These are phyloP conservation scores for Diversispora epigaea DNA, from an alignment of 192 early-diverging fungal genomes.

Conservation along the genomic window DNA sequence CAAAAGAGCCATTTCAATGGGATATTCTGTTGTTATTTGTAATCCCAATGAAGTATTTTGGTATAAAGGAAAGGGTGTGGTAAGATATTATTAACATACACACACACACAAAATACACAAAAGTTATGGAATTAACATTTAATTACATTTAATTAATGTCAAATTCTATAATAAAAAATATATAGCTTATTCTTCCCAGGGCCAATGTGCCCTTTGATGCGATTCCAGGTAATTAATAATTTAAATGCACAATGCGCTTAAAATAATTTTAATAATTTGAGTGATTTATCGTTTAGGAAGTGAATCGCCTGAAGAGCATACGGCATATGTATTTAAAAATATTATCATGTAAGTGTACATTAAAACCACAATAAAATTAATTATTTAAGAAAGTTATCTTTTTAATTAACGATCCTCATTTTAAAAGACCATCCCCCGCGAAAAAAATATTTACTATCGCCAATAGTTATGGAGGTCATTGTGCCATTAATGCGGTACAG, in stretches of 20 bases:
- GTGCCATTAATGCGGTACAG: slow-evolving; percentile 21
- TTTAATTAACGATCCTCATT: background rate
- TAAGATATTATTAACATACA: background rate
- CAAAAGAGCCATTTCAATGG: slow-evolving; percentile 13
- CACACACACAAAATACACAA: too few species aligned
- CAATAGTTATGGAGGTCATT: slow-evolving; percentile 31
- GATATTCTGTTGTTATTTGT: slow-evolving; percentile 22
- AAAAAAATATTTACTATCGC: slow-evolving; percentile 30
- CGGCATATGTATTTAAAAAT: slow-evolving; percentile 20
- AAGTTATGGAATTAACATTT: background rate
- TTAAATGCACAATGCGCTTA: background rate
- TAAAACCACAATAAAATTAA: background rate
- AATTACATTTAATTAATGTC: background rate
- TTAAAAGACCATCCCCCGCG: slow-evolving; percentile 15
- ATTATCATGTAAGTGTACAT: slow-evolving; percentile 22
- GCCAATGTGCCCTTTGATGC: background rate
- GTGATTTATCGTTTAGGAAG: background rate
- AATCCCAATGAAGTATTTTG: slow-evolving; percentile 33
- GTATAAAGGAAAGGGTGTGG: slow-evolving; percentile 23
- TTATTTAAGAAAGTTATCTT: background rate
- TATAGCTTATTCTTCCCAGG: slow-evolving; percentile 22
- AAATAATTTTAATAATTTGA: background rate
- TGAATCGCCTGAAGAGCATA: slow-evolving; percentile 23
- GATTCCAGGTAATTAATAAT: slow-evolving; percentile 11
- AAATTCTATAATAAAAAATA: background rate